A percentile compares a stretch with the other conserved stretches of the same genome.
Conservation (phyloP, 2,329 filamentous ascomycete species). For the Teratosphaeria nubilosa region DNA sequence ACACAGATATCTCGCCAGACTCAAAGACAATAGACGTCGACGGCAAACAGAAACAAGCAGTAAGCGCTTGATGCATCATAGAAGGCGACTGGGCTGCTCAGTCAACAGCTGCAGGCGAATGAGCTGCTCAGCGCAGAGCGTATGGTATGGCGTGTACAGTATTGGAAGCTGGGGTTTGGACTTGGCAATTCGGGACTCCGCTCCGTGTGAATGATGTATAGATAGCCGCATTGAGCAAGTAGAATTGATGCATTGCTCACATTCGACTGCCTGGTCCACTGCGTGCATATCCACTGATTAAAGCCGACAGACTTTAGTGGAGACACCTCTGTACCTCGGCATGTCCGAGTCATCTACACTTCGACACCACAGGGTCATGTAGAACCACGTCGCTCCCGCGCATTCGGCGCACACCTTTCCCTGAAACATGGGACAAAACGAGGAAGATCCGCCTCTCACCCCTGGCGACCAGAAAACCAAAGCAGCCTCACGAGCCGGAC, state of each 20-base stretch:
- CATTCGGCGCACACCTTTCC: not conserved
- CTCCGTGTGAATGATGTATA: not conserved
- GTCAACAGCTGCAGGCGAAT: not conserved
- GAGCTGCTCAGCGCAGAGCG: not conserved
- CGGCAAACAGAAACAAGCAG: not conserved
- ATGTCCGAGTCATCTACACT: not conserved
- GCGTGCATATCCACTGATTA: not conserved
- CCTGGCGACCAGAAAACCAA: conserved; percentile 4
- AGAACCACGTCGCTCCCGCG: not conserved
- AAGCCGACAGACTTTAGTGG: not conserved
- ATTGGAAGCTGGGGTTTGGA: not conserved
- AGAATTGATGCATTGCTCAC: not conserved
- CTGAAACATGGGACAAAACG: not conserved
- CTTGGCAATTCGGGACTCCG: not conserved
- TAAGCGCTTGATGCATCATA: not conserved
- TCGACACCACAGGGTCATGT: not conserved
- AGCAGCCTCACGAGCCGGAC: conserved; percentile 16
- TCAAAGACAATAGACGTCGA: not conserved
- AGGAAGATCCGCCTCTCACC: not conserved
- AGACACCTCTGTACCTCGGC: not conserved
- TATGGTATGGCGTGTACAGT: not conserved
- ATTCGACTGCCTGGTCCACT: not conserved
- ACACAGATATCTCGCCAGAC: not conserved
- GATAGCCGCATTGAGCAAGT: not conserved
- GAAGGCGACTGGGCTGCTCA: not conserved